Evolutionary conservation across 768 basidiomycete genomes (phyloP), one percentile per base, ranked within the genome.

Genomic region (Leccinum truebloodii): DNA sequence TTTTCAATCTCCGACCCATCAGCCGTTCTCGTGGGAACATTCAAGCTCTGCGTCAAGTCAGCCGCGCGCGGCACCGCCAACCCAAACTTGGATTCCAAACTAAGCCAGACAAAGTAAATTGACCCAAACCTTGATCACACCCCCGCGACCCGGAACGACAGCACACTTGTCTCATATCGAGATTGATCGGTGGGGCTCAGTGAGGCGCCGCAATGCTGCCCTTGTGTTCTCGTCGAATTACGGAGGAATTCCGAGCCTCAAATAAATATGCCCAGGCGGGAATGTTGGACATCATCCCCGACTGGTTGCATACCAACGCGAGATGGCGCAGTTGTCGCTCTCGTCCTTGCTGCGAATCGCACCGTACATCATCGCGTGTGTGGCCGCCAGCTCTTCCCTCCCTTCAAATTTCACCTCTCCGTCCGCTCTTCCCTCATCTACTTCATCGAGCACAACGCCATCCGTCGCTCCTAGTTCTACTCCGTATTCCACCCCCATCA

Each of bases 321-420:
- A 41, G 41, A 74, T 72, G 73, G 59, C 35, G 9, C 64, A n/a
- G 8, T 14, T 62, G 13, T 35, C 41, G 18, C 32, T 69, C 46
- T 64, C 50, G 24, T 59, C 63, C 16, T 52, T 72, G 35, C 53
- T 73, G 28, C 53, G 72, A 0, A 51, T 46, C 12, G 55, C 30
- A 16, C 60, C 63, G 22, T 41, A 39, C 50, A 55, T 55, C 44
- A 18, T 65, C 28, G 60, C 58, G 26, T 50, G 7, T 14, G 28
- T 26, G 1, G 22, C 20, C 1, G 22, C 20, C 26, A 7, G 6
- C 3, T 32, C 46, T 18, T 37, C 48, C 9, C 50, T 44, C 34
- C 52, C 59, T 7, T 37, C 50, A 5, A 8, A 44, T 34, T 39
- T 44, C 14, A 6, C 35, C 16, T 34, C 30, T 34, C 34, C 34